Evolutionary conservation across 768 basidiomycete genomes (phyloP).

Genomic region (Sporobolomyces phaffii): DNA sequence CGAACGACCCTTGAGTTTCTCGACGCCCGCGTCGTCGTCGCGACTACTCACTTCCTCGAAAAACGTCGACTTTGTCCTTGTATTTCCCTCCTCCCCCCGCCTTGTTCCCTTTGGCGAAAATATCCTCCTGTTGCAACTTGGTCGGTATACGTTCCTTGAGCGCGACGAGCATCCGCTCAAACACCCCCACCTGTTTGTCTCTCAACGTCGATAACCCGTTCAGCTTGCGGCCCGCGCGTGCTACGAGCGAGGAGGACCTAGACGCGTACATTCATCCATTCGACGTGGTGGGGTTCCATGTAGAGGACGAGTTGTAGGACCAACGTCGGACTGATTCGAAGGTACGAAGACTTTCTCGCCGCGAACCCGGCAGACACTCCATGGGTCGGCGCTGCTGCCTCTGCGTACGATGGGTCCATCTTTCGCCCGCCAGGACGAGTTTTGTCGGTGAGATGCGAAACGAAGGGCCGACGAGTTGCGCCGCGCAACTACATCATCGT

Average conservation of each 20-base stretch:
- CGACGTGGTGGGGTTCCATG: constrained; percentile 32
- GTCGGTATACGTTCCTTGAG: constrained; percentile 37
- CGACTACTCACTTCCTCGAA: constrained; percentile 33
- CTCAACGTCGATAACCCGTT: not conserved
- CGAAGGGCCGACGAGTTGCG: too few relatives aligned
- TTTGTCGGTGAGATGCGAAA: too few relatives aligned
- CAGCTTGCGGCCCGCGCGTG: not conserved
- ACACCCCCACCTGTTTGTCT: constrained; percentile 17
- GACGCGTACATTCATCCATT: constrained; percentile 35
- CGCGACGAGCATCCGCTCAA: constrained; percentile 39
- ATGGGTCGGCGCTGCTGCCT: not conserved
- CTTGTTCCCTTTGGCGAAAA: not conserved
- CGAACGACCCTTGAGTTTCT: too few relatives aligned
- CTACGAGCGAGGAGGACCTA: not conserved
- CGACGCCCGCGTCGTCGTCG: too few relatives aligned
- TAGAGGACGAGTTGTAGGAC: constrained; percentile 41
- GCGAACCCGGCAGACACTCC: not conserved
- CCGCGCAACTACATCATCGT: too few relatives aligned
- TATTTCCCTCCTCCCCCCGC: constrained; percentile 13
- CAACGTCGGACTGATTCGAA: constrained; percentile 34
- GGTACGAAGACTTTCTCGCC: constrained; percentile 38
- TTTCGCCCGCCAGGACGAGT: too few relatives aligned
- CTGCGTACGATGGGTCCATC: too few relatives aligned
- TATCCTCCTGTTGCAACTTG: constrained; percentile 29
- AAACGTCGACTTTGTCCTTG: constrained; percentile 41